phyloP scores from a whole-genome alignment of 2,329 filamentous ascomycete genomes.

The Xylaria sp. region DNA sequence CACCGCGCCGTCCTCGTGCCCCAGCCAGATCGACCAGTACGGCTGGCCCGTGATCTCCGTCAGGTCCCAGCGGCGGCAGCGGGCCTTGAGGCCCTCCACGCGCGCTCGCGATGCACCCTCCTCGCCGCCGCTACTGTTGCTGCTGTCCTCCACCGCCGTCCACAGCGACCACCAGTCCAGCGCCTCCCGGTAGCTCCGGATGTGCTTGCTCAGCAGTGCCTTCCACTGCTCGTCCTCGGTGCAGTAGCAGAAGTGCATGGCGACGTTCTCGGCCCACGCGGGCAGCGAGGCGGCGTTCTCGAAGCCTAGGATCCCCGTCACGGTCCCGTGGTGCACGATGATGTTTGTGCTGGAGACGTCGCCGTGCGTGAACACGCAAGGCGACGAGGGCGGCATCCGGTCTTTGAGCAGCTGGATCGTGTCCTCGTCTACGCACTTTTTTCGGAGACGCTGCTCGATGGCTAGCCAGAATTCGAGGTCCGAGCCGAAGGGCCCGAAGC shows the following conservation, averaged over 20 bases:
- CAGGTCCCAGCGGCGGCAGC: constrained; percentile 33
- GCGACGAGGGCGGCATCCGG: constrained; percentile 34
- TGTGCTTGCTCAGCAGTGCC: constrained; percentile 30
- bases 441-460: constrained; percentile 23
- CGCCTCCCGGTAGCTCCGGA: constrained; percentile 25
- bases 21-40: constrained; percentile 8
- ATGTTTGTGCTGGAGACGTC: constrained; percentile 37
- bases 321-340: constrained; percentile 24
- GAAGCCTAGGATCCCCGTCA: constrained; percentile 33
- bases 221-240: constrained; percentile 40
- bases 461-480: constrained; percentile 31
- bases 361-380: constrained; percentile 39
- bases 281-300: constrained; percentile 36
- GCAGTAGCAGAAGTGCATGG: constrained; percentile 36
- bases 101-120: no score
- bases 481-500: constrained; percentile 33
- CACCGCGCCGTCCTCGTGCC: not conserved
- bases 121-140: not conserved
- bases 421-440: constrained; percentile 15
- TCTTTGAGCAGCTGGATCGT: constrained; percentile 25
- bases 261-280: constrained; percentile 35
- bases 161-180: constrained; percentile 39
- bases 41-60: constrained; percentile 22
- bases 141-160: constrained; percentile 25
- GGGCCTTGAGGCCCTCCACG: constrained; percentile 25